Evolutionary conservation across 257 asterid species (phyloP).

Genomic region (Buddleja alternifolia): DNA sequence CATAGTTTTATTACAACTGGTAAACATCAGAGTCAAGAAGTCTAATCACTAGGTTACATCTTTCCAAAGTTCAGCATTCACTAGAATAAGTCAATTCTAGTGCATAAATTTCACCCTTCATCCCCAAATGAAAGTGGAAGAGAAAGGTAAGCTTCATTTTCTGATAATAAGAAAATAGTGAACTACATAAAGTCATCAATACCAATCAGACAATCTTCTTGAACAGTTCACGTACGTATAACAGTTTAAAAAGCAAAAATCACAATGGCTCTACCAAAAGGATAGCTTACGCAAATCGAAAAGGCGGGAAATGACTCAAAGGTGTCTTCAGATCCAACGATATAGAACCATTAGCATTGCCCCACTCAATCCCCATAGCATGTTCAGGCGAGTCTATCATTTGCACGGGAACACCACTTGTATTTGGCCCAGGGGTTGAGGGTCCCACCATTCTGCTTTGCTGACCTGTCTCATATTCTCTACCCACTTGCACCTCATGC

Average conservation of each 20-base stretch:
- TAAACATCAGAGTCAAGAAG: slow-evolving; percentile 19
- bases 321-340: slow-evolving; percentile 94
- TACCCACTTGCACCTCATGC: slow-evolving; percentile 62
- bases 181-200: slow-evolving; percentile 3
- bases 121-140: slow-evolving; percentile 7
- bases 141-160: not conserved
- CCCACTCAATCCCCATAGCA: slow-evolving; percentile 74
- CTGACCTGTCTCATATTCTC: slow-evolving; percentile 56
- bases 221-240: slow-evolving; percentile 1
- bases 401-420: slow-evolving; percentile 60
- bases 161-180: not conserved
- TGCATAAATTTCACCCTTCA: slow-evolving; percentile 9
- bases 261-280: slow-evolving; percentile 23
- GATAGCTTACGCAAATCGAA: slow-evolving; percentile 89
- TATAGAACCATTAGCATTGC: slow-evolving; percentile 65
- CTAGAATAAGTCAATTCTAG: slow-evolving; percentile 7
- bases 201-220: slow-evolving; percentile 15
- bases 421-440: slow-evolving; percentile 55
- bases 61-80: slow-evolving; percentile 7
- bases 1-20: slow-evolving; percentile 4
- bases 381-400: slow-evolving; percentile 69
- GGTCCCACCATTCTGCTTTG: slow-evolving; percentile 52
- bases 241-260: slow-evolving; percentile 5
- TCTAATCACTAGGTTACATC: slow-evolving; percentile 9
- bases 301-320: slow-evolving; percentile 90